phyloP scores from a whole-genome alignment of 2,329 filamentous ascomycete genomes.

The Aspergillus vadensis region DNA sequence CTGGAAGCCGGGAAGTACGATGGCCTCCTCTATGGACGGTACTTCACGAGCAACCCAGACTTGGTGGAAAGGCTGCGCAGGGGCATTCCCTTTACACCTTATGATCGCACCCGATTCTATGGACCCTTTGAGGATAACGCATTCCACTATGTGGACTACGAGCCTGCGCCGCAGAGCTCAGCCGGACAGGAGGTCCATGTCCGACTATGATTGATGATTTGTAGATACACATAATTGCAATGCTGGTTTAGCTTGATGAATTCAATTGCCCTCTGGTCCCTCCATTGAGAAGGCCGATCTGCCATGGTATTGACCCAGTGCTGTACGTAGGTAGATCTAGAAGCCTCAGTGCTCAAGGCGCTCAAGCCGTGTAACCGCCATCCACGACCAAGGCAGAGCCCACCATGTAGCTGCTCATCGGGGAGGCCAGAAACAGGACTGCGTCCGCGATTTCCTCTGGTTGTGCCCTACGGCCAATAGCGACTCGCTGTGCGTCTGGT shows the following conservation, averaged over 20 bases:
- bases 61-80: slow-evolving; percentile 48
- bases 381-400: slow-evolving; percentile 35
- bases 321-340: neutral
- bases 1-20: slow-evolving; percentile 53
- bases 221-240: neutral
- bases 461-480: slow-evolving; percentile 52
- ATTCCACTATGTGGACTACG: slow-evolving; percentile 36
- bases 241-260: neutral
- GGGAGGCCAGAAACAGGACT: slow-evolving; percentile 48
- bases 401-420: slow-evolving; percentile 49
- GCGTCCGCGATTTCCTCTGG: slow-evolving; percentile 46
- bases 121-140: slow-evolving; percentile 39
- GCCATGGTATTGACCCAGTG: neutral
- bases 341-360: too few species aligned
- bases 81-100: slow-evolving; percentile 43
- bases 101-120: slow-evolving; percentile 52
- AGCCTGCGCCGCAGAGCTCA: slow-evolving; percentile 14
- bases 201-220: neutral
- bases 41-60: slow-evolving; percentile 55
- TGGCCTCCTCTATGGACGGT: slow-evolving; percentile 50
- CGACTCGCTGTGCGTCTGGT: slow-evolving; percentile 22
- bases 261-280: neutral
- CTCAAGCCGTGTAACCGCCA: slow-evolving; percentile 28
- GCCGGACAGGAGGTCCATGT: neutral
- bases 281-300: neutral